Evolutionary conservation across 2,329 filamentous ascomycete species (phyloP), one percentile per base, ranked within the genome.

Genomic region (Fusarium pseudonygamai): DNA sequence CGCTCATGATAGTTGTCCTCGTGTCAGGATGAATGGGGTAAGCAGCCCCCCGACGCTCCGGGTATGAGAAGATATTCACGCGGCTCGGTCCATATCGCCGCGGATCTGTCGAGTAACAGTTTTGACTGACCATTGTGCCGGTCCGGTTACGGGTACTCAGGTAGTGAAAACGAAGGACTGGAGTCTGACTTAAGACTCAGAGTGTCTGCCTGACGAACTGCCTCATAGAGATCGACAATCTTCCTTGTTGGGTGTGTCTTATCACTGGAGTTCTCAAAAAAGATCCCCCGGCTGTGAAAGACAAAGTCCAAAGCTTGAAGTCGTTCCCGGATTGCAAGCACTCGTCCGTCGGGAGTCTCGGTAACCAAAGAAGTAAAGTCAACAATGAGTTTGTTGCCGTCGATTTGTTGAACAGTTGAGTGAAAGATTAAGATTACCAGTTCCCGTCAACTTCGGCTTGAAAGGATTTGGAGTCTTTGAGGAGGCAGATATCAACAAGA

Each of bases 1-100:
- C 75, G 43, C 50, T 70, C 83, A 86, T 85, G 47, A 66, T 42
- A 20, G 64, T 50, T 22, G 63, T 70, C 30, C 74, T 73, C 4
- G 64, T 49, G n/a, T 79, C 71, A 9, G 67, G 64, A n/a, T 76
- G 74, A 13, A 67, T 47, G 18, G 67, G 63, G 52, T 72, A 78
- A 6, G 64, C 61, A n/a, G 47, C 18, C 4, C 42, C 55, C n/a
- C 77, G 71, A 16, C 76, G 76, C 22, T 77, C 77, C 14, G 71
- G 63, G 24, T 75, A 65, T 13, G 77, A 63, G 45, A 77, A 77
- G 55, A 64, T 45, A 9, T 49, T 62, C 46, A 67, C 53, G 28
- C 77, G 67, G 34, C 24, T 64, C 26, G 36, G 50, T 42, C 58
- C 56, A 34, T 63, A 71, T 16, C 74, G 76, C 30, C 76, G 73